These are phyloP conservation scores for Hawksworthiomyces lignivorus DNA, from an alignment of 2,329 filamentous ascomycete genomes.

Conservation along the genomic window DNA sequence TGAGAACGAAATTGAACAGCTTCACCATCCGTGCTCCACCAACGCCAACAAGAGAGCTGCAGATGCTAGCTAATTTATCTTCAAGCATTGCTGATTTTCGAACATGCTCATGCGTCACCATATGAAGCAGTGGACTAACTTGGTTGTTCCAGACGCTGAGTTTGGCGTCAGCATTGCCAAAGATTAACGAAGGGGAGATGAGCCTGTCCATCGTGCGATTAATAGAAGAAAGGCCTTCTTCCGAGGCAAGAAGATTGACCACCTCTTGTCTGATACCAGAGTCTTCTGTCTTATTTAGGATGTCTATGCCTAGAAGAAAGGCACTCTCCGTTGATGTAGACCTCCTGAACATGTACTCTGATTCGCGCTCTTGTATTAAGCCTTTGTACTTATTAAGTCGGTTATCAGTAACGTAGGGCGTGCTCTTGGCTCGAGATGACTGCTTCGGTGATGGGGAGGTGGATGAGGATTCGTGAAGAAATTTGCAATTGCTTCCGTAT, in stretches of 20 bases:
- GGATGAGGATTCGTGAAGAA: no score
- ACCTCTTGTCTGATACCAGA: conserved; percentile 2
- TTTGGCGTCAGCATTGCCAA: neutral
- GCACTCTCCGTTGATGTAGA: no score
- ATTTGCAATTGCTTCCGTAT: no score
- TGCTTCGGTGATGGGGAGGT: no score
- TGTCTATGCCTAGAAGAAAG: conserved; percentile 6
- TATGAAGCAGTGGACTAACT: conserved; percentile 20
- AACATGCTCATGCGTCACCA: conserved; percentile 28
- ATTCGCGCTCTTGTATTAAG: no score
- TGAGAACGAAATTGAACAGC: conserved; percentile 24
- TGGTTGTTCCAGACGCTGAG: conserved; percentile 4
- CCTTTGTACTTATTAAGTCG: no score
- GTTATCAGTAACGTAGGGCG: no score
- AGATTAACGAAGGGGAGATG: neutral
- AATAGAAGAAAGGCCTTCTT: conserved; percentile 8
- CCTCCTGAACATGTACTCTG: no score
- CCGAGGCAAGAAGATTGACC: neutral
- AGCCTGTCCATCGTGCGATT: neutral
- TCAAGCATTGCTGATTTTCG: conserved; percentile 31
- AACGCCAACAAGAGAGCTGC: conserved; percentile 27
- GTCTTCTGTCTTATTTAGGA: neutral
- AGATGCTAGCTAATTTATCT: conserved; percentile 26
- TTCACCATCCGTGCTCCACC: conserved; percentile 21
- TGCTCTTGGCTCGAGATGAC: no score